Percentiles rank a stretch among this genome's conserved stretches.
These are phyloP conservation scores for Neurospora sp. DNA, from an alignment of 495 filamentous ascomycete genomes.

Conservation along the genomic window DNA sequence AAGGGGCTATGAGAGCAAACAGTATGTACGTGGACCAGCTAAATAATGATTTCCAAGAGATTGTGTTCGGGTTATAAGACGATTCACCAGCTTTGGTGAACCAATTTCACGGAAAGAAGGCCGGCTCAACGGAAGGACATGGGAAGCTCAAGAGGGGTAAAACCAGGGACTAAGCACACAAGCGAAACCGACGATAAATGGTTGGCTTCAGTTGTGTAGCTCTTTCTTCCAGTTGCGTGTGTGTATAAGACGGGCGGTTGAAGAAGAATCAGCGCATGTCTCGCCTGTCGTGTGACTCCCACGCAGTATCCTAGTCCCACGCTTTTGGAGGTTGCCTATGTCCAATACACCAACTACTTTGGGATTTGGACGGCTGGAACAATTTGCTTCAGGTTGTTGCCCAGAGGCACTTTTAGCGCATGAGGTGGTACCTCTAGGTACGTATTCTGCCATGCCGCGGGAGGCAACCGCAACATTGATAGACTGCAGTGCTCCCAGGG, in stretches of 20 bases:
- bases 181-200: background rate
- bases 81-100: background rate
- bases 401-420: background rate
- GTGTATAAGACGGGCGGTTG: background rate
- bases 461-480: background rate
- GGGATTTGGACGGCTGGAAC: background rate
- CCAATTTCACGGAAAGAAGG: background rate
- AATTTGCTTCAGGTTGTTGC: background rate
- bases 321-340: background rate
- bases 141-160: background rate
- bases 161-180: background rate
- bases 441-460: background rate
- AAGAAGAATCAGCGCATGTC: background rate
- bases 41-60: background rate
- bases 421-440: background rate
- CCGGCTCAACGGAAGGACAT: background rate
- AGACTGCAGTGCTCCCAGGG: background rate
- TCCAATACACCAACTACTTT: background rate
- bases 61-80: background rate
- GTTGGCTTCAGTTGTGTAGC: background rate
- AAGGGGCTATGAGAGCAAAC: background rate
- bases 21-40: background rate
- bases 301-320: background rate
- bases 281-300: background rate
- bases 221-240: background rate